A percentile compares a stretch with the other conserved stretches of the same genome.
phyloP scores from a whole-genome alignment of 257 asterid genomes.

The Paraleonurus japonicus region DNA sequence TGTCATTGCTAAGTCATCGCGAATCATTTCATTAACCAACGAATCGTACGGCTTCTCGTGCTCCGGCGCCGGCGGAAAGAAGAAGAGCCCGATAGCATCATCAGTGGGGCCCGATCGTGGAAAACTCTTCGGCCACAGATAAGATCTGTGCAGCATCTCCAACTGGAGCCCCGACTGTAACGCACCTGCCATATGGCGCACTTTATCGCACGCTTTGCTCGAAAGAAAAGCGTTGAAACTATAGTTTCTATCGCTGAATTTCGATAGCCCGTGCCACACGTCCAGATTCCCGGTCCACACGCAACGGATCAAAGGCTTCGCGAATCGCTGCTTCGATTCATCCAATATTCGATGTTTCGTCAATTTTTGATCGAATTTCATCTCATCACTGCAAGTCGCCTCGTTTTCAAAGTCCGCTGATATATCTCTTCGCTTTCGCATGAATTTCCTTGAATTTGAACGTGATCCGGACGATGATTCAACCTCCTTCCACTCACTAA shows the following conservation, averaged over 20 bases:
- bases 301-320: conserved; percentile 16
- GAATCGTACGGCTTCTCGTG: conserved; percentile 18
- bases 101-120: conserved; percentile 22
- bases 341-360: too few species aligned
- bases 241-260: not conserved
- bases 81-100: conserved; percentile 24
- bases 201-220: conserved; percentile 21
- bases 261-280: not conserved
- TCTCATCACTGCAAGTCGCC: too few species aligned
- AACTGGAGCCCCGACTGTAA: not conserved
- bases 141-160: conserved; percentile 14
- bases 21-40: conserved; percentile 33
- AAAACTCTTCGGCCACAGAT: conserved; percentile 32
- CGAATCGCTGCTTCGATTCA: not conserved
- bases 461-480: too few species aligned
- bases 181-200: not conserved
- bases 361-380: too few species aligned
- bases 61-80: conserved; percentile 20
- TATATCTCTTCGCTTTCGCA: too few species aligned
- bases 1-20: conserved; percentile 27
- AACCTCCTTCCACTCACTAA: too few species aligned
- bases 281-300: conserved; percentile 23
- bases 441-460: too few species aligned
- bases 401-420: too few species aligned
- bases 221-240: conserved; percentile 28